Percentiles rank a stretch among this genome's conserved stretches.
These are phyloP conservation scores for Penicillium aurantiogriseum DNA, from an alignment of 2,329 filamentous ascomycete genomes.

Conservation along the genomic window DNA sequence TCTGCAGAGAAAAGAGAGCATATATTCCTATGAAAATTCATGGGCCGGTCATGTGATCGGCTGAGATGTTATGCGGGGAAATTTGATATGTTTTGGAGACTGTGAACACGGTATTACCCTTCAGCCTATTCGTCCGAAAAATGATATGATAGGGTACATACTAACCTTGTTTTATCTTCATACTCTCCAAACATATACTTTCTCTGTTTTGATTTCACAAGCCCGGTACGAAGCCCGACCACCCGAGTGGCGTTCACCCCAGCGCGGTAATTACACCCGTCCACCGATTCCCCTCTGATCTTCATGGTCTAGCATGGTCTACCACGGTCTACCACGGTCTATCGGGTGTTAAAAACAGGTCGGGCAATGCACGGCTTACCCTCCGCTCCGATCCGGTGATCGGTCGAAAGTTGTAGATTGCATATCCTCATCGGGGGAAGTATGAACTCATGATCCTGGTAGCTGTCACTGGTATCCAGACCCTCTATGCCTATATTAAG, in stretches of 20 bases:
- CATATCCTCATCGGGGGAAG: not conserved
- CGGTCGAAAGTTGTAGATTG: not conserved
- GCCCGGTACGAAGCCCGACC: not conserved
- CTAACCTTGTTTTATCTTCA: not conserved
- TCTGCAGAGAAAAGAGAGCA: not conserved
- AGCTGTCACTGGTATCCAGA: not conserved
- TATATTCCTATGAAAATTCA: not conserved
- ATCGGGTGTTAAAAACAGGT: not conserved
- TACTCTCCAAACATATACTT: not conserved
- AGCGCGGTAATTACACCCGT: constrained; percentile 1
- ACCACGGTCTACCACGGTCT: not conserved
- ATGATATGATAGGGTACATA: not conserved
- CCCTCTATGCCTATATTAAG: not conserved
- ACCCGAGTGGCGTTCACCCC: constrained; percentile 8
- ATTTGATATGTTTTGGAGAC: not conserved
- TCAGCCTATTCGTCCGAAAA: not conserved
- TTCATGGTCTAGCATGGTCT: not conserved
- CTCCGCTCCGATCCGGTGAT: constrained; percentile 20
- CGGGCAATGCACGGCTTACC: constrained; percentile 4
- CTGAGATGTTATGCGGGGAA: not conserved
- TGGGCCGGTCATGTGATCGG: constrained; percentile 16
- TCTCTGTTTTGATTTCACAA: not conserved
- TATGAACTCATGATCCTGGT: not conserved
- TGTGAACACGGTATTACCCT: not conserved
- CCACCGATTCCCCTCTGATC: not conserved